These are phyloP conservation scores for Lodderomyces beijingensis DNA, from an alignment of 1,139 yeast genomes.

Conservation along the genomic window DNA sequence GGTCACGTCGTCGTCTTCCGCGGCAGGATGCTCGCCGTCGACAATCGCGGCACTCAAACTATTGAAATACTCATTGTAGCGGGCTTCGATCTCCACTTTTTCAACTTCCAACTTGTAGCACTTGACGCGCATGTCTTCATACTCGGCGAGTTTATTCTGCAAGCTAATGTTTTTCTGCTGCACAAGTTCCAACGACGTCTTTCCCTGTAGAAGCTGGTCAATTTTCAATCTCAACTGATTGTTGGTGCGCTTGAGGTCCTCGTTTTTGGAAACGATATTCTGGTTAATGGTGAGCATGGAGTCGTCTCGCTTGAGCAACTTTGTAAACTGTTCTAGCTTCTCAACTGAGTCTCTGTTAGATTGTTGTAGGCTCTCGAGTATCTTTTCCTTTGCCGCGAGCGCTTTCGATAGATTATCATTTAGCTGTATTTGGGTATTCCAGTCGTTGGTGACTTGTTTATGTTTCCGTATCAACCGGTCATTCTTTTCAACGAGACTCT, in stretches of 20 bases:
- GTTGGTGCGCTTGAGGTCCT: constrained; percentile 29
- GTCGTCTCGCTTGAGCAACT: constrained; percentile 9
- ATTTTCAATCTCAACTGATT: constrained; percentile 25
- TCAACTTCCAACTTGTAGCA: constrained; percentile 51
- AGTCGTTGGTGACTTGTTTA: constrained; percentile 30
- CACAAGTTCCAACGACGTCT: constrained; percentile 36
- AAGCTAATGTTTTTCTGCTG: constrained; percentile 36
- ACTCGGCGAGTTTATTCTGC: constrained; percentile 31
- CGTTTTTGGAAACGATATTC: constrained; percentile 25
- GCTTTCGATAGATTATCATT: constrained; percentile 29
- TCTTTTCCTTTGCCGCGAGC: constrained; percentile 16
- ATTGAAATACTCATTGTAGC: constrained; percentile 31
- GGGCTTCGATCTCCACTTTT: constrained; percentile 43
- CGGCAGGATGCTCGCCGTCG: constrained; percentile 7
- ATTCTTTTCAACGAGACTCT: constrained; percentile 22
- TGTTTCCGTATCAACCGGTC: constrained; percentile 20
- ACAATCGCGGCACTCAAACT: constrained; percentile 24
- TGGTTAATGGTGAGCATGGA: constrained; percentile 17
- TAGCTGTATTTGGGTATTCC: constrained; percentile 24
- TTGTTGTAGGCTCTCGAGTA: constrained; percentile 17
- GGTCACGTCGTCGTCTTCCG: constrained; percentile 11
- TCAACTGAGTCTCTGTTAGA: constrained; percentile 49
- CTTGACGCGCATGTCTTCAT: constrained; percentile 44
- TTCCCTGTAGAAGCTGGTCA: constrained; percentile 34
- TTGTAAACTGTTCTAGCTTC: constrained; percentile 24